Conservation (phyloP, 2,329 filamentous ascomycete species). For the Dothideomycetes sp. region DNA sequence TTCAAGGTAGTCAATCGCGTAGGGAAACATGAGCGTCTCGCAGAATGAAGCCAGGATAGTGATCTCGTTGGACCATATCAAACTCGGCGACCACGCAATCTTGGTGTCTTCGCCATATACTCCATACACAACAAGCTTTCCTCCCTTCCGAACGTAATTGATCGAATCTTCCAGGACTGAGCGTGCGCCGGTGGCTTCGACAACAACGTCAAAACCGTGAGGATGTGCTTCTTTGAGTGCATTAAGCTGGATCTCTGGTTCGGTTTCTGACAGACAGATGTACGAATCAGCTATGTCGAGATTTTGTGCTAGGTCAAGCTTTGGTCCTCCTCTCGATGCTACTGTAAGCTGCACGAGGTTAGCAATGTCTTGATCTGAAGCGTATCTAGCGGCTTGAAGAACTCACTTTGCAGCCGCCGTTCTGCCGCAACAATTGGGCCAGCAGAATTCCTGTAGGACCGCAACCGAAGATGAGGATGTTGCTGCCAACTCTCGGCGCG, state of each 20-base stretch:
- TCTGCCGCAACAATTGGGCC: constrained; percentile 53
- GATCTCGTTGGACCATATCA: constrained; percentile 61
- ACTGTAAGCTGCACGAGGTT: constrained; percentile 15
- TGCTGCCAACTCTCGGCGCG: constrained; percentile 54
- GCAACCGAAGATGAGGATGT: constrained; percentile 57
- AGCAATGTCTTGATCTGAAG: too few species aligned
- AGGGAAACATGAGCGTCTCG: constrained; percentile 44
- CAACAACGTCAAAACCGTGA: constrained; percentile 64
- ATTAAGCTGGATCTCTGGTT: constrained; percentile 51
- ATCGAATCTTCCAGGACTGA: constrained; percentile 63
- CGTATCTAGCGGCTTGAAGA: constrained; percentile 32
- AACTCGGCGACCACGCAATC: constrained; percentile 60
- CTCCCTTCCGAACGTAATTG: constrained; percentile 61
- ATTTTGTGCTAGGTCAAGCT: constrained; percentile 56
- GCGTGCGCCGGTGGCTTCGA: constrained; percentile 60
- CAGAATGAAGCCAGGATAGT: constrained; percentile 66
- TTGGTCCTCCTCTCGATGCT: constrained; percentile 41
- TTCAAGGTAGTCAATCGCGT: constrained; percentile 36
- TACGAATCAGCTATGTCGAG: constrained; percentile 42
- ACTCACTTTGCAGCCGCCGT: constrained; percentile 60
- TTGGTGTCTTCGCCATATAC: constrained; percentile 56
- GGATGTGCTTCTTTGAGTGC: constrained; percentile 56
- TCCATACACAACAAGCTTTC: constrained; percentile 63
- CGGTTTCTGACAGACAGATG: constrained; percentile 36
- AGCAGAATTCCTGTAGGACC: constrained; percentile 58